Conservation (phyloP, 495 filamentous ascomycete species). For the Aspergillus homomorphus region DNA sequence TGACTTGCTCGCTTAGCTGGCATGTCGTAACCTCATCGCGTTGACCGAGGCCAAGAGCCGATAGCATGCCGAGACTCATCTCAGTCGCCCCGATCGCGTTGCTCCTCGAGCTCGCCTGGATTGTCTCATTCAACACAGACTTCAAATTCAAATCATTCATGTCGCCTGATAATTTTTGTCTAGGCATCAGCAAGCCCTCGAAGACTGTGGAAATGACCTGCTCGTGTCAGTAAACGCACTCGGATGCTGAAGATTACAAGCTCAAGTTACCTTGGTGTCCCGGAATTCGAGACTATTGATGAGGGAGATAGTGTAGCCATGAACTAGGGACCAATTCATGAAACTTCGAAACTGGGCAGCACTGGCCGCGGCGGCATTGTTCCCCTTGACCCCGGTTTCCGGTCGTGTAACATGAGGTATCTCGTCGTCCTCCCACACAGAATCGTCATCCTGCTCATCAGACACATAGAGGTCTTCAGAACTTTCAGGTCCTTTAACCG, state of each 20-base stretch:
- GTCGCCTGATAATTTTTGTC: too few relatives aligned
- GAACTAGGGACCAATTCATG: conserved; percentile 45
- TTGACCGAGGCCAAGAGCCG: too few relatives aligned
- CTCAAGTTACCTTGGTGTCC: conserved; percentile 53
- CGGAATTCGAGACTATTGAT: conserved; percentile 57
- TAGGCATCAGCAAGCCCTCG: conserved; percentile 26
- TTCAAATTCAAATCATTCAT: too few relatives aligned
- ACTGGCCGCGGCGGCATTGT: too few relatives aligned
- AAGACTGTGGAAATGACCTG: conserved; percentile 47
- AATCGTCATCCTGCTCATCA: background rate
- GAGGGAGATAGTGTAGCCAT: conserved; percentile 55
- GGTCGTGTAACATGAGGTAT: too few relatives aligned
- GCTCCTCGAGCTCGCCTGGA: too few relatives aligned
- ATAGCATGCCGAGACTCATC: background rate
- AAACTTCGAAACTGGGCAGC: conserved; percentile 34
- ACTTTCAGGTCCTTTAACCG: background rate
- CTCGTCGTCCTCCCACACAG: background rate
- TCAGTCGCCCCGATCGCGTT: background rate
- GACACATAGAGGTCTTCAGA: background rate
- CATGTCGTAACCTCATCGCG: too few relatives aligned
- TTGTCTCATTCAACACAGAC: too few relatives aligned
- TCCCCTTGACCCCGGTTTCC: too few relatives aligned
- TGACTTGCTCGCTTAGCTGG: background rate
- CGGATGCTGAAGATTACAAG: too few relatives aligned
- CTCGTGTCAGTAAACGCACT: background rate